Evolutionary conservation across 192 early-diverging fungal genomes (phyloP), one percentile per base, ranked within the genome.

Genomic region (Backusella liffmaniae): DNA sequence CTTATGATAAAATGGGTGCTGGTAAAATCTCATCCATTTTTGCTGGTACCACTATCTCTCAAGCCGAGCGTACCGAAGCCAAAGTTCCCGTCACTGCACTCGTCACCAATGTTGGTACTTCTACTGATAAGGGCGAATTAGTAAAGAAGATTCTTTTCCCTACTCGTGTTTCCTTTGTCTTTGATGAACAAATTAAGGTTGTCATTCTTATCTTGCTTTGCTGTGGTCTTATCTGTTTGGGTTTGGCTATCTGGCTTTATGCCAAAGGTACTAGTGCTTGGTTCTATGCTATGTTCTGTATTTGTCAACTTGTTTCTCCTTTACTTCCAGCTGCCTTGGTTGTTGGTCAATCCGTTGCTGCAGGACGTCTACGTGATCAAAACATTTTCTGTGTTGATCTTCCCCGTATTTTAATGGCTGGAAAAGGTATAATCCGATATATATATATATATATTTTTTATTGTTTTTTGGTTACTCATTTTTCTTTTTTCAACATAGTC

Each of bases 81-180:
- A 49, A 73, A 1, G 26, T 35, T 26, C 71, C 66, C 51, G 82
- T 79, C 29, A 67, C 75, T 29, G 91, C 87, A 4, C 67, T 93
- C 4, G 91, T 93, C 5, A 82, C 83, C 6, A 80, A 83, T 32
- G 92, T 90, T 30, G 90, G 90, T 59, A 87, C 88, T 16, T 72
- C 75, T 10, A 92, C 91, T 21, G 82, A 85, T 59, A 90, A 90
- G 73, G 91, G 91, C 39, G 75, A 86, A 75, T 81, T 93, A 0
- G 84, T 93, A 26, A 86, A 88, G 77, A 90, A 92, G 82, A 93
- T 93, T 76, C 81, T 93, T 18, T 92, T 88, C 79, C 91, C 90
- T 49, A 85, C 72, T 53, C 81, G 84, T 59, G 81, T 93, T 42
- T 87, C 85, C 26, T 93, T 92, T 78, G 84, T 92, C 39, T 93